Base-by-base conservation (phyloP, 2,329 filamentous ascomycete species). In the Alternaria ventricosa region DNA sequence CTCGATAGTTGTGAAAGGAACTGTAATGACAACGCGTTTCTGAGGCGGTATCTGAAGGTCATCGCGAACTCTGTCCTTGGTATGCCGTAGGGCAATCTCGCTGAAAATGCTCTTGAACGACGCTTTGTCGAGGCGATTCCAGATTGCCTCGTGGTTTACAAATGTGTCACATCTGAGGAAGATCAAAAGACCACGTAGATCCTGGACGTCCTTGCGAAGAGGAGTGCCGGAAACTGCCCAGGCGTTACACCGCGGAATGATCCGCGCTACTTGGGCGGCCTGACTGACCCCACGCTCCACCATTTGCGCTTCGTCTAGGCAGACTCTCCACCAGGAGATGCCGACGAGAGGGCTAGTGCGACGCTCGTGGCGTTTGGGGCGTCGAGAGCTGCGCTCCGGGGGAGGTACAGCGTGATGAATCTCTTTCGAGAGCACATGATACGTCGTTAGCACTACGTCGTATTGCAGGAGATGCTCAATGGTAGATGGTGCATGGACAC, bases 141-240 rank as follows among this genome's bases (percentile, higher is more conserved):
- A 97, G 1, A 91, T 78, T 11, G 85, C 81, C 8, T 85, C 82
- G 11, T 86, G 87, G 6, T 87, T 87, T 58, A 88, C 90, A 74
- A 92, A 95, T 2, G 94, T 93, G 63, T 93, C 87, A 72, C 91
- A 94, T 18, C 87, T 87, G 9, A 98, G 85, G 70, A 99, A 98
- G 0, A 92, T 83, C 1, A 98, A 79, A 5, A 98, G 83, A 0
- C 95, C 95, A 68, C 90, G 89, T 8, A 97, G 83, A 78, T 97
- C 95, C 72, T 86, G 83, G 30, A 95, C 87, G 65, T 93, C 87
- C 68, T 93, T 92, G 68, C 92, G 91, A 41, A 98, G 86, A 0
- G 96, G 96, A 1, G 96, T 99, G 45, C 93, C 96, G 0, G 93
- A 95, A 44, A 99, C 89, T 13, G 91, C 94, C 96, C 96, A 98